These are phyloP conservation scores for Phytopythium sindhum DNA, from an alignment of 352 stramenopile genomes.

Conservation along the genomic window DNA sequence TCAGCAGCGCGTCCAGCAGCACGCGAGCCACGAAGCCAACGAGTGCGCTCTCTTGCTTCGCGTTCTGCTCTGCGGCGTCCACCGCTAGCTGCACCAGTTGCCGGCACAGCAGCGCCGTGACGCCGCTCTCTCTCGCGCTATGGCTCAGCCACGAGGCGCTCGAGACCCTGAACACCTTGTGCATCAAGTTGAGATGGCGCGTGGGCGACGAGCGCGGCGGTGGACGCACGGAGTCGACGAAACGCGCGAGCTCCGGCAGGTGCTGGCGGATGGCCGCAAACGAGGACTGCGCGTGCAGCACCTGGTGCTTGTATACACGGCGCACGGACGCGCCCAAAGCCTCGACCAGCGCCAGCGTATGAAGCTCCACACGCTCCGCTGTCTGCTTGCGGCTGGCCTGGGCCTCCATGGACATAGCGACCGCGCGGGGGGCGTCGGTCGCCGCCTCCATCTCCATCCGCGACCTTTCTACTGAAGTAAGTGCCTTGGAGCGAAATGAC, in stretches of 20 bases:
- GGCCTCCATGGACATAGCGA: background rate
- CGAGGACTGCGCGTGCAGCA: conserved; percentile 9
- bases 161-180: conserved; percentile 32
- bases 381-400: background rate
- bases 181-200: conserved; percentile 11
- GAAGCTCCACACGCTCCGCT: background rate
- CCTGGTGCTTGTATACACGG: conserved; percentile 42
- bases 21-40: conserved; percentile 25
- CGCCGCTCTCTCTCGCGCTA: conserved; percentile 50
- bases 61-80: background rate
- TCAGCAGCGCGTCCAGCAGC: conserved; percentile 50
- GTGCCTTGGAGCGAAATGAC: background rate
- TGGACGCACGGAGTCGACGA: conserved; percentile 16
- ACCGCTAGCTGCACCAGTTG: conserved; percentile 37
- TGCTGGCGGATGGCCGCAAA: conserved; percentile 1
- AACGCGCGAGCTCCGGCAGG: conserved; percentile 21
- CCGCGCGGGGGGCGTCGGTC: background rate
- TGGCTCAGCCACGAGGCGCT: conserved; percentile 56
- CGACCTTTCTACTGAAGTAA: background rate
- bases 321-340: conserved; percentile 40
- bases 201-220: background rate
- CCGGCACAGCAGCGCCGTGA: conserved; percentile 44
- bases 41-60: background rate
- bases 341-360: conserved; percentile 29
- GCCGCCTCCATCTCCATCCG: background rate